A percentile compares a stretch with the other conserved stretches of the same genome.
These are phyloP conservation scores for Abrus pulchellus DNA, from an alignment of 306 rosid species.

Conservation along the genomic window DNA sequence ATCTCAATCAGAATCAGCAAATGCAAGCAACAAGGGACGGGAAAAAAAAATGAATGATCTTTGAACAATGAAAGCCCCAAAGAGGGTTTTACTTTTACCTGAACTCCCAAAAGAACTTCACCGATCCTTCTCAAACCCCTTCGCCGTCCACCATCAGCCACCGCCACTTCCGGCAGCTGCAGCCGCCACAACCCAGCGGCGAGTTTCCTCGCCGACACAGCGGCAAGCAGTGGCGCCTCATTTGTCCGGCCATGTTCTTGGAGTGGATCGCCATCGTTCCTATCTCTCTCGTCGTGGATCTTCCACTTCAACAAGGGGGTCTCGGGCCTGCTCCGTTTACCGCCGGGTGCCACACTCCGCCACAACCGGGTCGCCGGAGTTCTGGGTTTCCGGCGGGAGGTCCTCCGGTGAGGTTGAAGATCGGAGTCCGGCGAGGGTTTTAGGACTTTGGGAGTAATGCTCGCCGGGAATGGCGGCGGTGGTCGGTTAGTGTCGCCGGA, in stretches of 20 bases:
- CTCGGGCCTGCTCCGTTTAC: conserved; percentile 81
- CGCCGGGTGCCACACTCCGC: conserved; percentile 47
- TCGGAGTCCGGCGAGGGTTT: conserved; percentile 67
- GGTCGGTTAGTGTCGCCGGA: conserved; percentile 55
- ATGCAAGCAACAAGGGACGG: neutral
- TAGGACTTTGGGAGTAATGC: conserved; percentile 41
- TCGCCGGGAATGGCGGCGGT: conserved; percentile 50
- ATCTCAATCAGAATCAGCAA: conserved; percentile 33
- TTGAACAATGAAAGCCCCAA: neutral
- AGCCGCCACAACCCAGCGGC: conserved; percentile 90
- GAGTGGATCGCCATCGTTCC: conserved; percentile 32
- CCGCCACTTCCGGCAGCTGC: conserved; percentile 68
- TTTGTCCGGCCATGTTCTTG: conserved; percentile 55
- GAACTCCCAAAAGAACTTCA: conserved; percentile 61
- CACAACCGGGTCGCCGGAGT: conserved; percentile 55
- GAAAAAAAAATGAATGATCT: neutral
- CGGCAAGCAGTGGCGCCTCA: conserved; percentile 15
- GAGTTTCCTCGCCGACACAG: conserved; percentile 84
- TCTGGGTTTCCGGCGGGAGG: conserved; percentile 52
- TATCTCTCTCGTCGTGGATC: conserved; percentile 46
- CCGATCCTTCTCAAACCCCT: conserved; percentile 21
- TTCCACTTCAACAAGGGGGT: conserved; percentile 83
- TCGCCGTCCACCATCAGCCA: conserved; percentile 45
- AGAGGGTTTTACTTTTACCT: conserved; percentile 54
- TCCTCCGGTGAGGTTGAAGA: conserved; percentile 58